Evolutionary conservation across 305 asterid genomes (phyloP), one percentile per base, ranked within the genome.

Genomic region (Rubia balearica): DNA sequence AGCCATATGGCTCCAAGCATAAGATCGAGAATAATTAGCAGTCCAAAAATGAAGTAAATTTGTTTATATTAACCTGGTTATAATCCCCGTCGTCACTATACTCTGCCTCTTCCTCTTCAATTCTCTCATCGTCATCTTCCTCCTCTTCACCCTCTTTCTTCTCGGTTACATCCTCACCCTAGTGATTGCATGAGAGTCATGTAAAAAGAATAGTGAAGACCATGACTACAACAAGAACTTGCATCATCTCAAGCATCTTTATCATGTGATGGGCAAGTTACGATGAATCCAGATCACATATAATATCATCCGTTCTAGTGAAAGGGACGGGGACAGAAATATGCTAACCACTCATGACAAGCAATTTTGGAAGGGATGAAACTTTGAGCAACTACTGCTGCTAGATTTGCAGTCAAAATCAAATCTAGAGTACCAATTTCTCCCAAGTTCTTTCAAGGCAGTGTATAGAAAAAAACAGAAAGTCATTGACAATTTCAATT

Each of bases 81-180:
- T 90, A 90, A 56, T 87, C 97, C 24, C 90, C 89, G 21, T 85
- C 88, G 22, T 82, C 89, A 49, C 88, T 84, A 63, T 61, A 72
- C 73, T 85, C 96, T 71, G 81, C 86, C 0, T 87, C 93, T 16
- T 83, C 92, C 67, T 86, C 88, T 33, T 72, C 76, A 41, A 4
- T 68, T 19, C 6, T 71, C 5, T 83, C 85, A 16, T 81, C 88
- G 5, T 82, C 89, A 3, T 49, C 55, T 65, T 87, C 90, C 19
- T 84, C 91, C 0, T 83, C 89, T 65, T 83, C 92, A 19, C 79
- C 80, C 38, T 87, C 92, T 61, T 85, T 81, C 66, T 77, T 72
- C 51, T 83, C 87, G 30, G 71, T 69, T 68, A 63, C 82, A 61
- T 70, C 88, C 64, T 83, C 70, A 57, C 83, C 92, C 90, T 87